phyloP scores from a whole-genome alignment of 257 asterid species.

The Osmanthus fragrans region DNA sequence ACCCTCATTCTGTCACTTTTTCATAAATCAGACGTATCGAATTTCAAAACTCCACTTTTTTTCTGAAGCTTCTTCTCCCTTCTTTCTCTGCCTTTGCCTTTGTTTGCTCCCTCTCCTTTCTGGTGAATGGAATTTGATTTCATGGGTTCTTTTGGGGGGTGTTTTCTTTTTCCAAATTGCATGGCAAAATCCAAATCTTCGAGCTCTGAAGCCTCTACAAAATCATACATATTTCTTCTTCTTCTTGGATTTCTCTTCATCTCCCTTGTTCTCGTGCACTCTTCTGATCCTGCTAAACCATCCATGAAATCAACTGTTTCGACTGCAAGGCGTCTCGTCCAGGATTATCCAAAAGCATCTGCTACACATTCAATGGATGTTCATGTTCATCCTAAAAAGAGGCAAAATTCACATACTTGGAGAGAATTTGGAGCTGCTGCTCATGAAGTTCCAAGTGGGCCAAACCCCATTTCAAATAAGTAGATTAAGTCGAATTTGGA shows the following conservation, averaged over 20 bases:
- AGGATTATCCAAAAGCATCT: slow-evolving; percentile 2
- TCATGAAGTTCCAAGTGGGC: slow-evolving; percentile 91
- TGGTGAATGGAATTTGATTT: slow-evolving; percentile 74
- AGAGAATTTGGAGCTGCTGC: slow-evolving; percentile 52
- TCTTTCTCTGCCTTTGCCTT: slow-evolving; percentile 15
- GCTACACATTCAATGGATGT: slow-evolving; percentile 15
- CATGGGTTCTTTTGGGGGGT: slow-evolving; percentile 59
- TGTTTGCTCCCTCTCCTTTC: slow-evolving; percentile 7
- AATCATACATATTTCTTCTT: slow-evolving; percentile 23
- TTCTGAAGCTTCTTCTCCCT: slow-evolving; percentile 25
- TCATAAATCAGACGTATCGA: slow-evolving; percentile 32
- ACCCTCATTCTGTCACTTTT: neutral
- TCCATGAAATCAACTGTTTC: slow-evolving; percentile 16
- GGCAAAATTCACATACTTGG: slow-evolving; percentile 2
- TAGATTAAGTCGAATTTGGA: slow-evolving; percentile 15
- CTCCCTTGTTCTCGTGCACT: slow-evolving; percentile 33
- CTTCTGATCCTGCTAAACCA: slow-evolving; percentile 21
- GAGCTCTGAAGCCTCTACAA: slow-evolving; percentile 20
- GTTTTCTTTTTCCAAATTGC: slow-evolving; percentile 46
- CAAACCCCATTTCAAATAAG: slow-evolving; percentile 82
- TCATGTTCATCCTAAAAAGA: slow-evolving; percentile 31
- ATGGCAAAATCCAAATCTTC: slow-evolving; percentile 55
- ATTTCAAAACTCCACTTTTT: slow-evolving; percentile 43
- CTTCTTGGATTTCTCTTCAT: slow-evolving; percentile 32
- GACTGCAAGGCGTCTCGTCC: neutral